Conservation (phyloP, 2,329 filamentous ascomycete genomes). For the Pseudocercospora cruenta region DNA sequence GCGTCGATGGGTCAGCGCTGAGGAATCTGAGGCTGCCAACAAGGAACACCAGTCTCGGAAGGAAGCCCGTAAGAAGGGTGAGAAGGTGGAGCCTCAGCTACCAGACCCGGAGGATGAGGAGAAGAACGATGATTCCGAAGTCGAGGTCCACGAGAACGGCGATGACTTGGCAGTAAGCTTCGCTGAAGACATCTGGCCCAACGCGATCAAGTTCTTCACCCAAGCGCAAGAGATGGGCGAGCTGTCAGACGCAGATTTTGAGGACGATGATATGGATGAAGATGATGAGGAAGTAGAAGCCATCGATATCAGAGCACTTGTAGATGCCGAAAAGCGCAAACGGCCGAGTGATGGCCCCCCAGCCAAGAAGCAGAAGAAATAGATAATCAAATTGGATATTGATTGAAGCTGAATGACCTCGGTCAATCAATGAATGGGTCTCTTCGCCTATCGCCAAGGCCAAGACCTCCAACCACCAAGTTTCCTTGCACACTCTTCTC, state of each 20-base stretch:
- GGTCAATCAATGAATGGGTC: background rate
- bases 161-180: slow-evolving; percentile 80
- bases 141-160: slow-evolving; percentile 86
- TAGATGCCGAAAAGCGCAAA: slow-evolving; percentile 46
- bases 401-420: background rate
- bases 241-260: slow-evolving; percentile 65
- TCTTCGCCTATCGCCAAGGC: background rate
- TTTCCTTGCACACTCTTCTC: background rate
- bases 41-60: slow-evolving; percentile 65
- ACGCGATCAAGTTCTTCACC: slow-evolving; percentile 87
- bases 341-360: slow-evolving; percentile 48
- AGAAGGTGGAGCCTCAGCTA: slow-evolving; percentile 33
- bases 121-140: slow-evolving; percentile 65
- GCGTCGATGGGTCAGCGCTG: slow-evolving; percentile 69
- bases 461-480: background rate
- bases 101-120: slow-evolving; percentile 53
- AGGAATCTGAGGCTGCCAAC: slow-evolving; percentile 68
- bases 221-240: slow-evolving; percentile 67
- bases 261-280: slow-evolving; percentile 64
- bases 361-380: slow-evolving; percentile 45
- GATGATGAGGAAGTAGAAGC: slow-evolving; percentile 57
- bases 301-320: slow-evolving; percentile 51
- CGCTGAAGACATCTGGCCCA: slow-evolving; percentile 85
- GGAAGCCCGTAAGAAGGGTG: slow-evolving; percentile 46
- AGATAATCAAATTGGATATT: background rate